Percentiles rank a stretch among this genome's conserved stretches.
These are phyloP conservation scores for Epichloe scottii DNA, from an alignment of 2,329 filamentous ascomycete species.

Conservation along the genomic window DNA sequence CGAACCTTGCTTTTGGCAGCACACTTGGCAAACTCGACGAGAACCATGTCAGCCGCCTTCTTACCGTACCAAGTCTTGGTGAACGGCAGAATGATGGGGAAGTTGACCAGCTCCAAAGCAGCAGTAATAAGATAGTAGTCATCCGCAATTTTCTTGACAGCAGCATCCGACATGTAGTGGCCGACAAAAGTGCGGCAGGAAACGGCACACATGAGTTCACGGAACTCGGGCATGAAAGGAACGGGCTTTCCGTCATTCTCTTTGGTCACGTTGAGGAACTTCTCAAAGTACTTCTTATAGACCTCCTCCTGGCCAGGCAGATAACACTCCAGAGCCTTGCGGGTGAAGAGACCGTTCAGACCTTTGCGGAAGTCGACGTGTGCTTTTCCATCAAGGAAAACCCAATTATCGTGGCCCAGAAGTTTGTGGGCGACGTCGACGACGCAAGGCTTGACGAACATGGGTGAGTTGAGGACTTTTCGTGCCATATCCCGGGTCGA, in stretches of 20 bases:
- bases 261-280: conserved; percentile 64
- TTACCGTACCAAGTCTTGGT: conserved; percentile 97
- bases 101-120: conserved; percentile 93
- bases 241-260: conserved; percentile 59
- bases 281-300: conserved; percentile 75
- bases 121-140: conserved; percentile 96
- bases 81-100: conserved; percentile 89
- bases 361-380: conserved; percentile 98
- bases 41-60: conserved; percentile 85
- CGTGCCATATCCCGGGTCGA: conserved; percentile 89
- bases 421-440: conserved; percentile 92
- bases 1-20: conserved; percentile 86
- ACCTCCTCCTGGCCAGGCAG: conserved; percentile 87
- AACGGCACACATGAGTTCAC: conserved; percentile 87
- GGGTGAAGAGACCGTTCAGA: conserved; percentile 87
- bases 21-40: conserved; percentile 81
- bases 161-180: conserved; percentile 82
- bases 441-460: conserved; percentile 88
- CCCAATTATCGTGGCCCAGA: conserved; percentile 85
- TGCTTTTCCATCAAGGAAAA: conserved; percentile 87
- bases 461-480: conserved; percentile 91
- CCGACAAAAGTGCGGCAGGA: conserved; percentile 96
- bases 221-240: conserved; percentile 84
- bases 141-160: conserved; percentile 86
- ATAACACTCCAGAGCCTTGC: conserved; percentile 75